phyloP scores from a whole-genome alignment of 2,329 filamentous ascomycete species.

The Paracoccidioides lutzii region DNA sequence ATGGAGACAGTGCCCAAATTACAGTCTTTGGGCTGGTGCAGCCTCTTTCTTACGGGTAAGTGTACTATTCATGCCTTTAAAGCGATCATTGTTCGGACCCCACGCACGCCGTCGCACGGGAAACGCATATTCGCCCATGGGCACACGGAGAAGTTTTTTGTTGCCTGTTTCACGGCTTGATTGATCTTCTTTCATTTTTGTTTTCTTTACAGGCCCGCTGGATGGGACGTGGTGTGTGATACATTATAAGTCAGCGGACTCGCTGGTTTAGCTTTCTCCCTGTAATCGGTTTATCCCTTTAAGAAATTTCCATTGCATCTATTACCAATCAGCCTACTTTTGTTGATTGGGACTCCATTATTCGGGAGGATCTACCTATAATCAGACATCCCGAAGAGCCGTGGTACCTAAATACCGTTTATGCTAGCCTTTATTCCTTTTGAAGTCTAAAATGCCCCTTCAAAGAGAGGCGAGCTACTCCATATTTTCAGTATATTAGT shows the following conservation, averaged over 20 bases:
- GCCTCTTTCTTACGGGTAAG: constrained; percentile 71
- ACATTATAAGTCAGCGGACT: not conserved
- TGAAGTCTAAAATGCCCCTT: not conserved
- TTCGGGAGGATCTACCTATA: no score
- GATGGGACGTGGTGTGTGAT: not conserved
- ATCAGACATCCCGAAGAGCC: not conserved
- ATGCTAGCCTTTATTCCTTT: not conserved
- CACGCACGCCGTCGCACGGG: constrained; percentile 16
- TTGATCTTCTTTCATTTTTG: constrained; percentile 14
- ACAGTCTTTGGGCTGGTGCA: constrained; percentile 80
- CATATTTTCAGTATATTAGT: not conserved
- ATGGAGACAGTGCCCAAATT: constrained; percentile 92
- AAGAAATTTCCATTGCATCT: not conserved
- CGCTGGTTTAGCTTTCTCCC: not conserved
- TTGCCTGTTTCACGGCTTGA: constrained; percentile 25
- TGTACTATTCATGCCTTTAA: constrained; percentile 29
- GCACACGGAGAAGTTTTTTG: constrained; percentile 9
- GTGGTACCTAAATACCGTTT: not conserved
- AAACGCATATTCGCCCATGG: constrained; percentile 14
- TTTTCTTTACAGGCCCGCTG: not conserved
- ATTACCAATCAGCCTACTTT: no score
- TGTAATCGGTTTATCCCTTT: not conserved
- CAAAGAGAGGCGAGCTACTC: not conserved
- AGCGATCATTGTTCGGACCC: constrained; percentile 17
- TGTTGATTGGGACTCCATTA: no score